Evolutionary conservation across 139 green algal species (phyloP).

Genomic region (Closterium sp.): DNA sequence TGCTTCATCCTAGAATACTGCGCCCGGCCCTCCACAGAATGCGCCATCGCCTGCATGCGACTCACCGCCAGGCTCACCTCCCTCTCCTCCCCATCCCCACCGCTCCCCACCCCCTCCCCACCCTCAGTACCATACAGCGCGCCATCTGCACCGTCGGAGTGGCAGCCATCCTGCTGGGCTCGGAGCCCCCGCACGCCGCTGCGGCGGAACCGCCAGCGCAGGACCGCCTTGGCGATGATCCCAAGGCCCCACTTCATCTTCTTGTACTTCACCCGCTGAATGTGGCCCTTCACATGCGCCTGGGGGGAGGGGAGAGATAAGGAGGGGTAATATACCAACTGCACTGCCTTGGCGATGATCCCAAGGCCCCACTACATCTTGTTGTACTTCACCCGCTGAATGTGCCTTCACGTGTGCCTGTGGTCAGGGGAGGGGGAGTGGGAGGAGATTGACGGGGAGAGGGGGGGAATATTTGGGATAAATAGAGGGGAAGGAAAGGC

Average conservation of each 20-base stretch:
- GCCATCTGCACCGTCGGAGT: too few species aligned
- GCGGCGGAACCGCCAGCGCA: constrained; percentile 12
- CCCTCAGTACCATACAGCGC: too few species aligned
- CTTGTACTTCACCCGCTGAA: background rate
- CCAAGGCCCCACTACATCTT: constrained; percentile 5
- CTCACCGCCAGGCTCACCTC: background rate
- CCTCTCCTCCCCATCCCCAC: background rate
- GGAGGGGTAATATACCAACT: too few species aligned
- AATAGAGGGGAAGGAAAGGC: background rate
- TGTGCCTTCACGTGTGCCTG: constrained; percentile 22
- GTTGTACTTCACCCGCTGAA: background rate
- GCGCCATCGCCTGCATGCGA: background rate
- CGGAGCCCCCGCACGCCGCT: background rate
- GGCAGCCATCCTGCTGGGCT: background rate
- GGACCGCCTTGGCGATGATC: constrained; percentile 22
- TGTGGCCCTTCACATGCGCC: constrained; percentile 19
- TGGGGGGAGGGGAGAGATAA: background rate
- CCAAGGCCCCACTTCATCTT: constrained; percentile 20
- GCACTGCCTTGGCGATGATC: constrained; percentile 18
- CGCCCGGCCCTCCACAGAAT: background rate
- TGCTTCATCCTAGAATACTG: background rate
- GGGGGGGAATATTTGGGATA: too few species aligned
- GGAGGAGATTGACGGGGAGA: too few species aligned
- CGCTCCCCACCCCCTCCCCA: too few species aligned
- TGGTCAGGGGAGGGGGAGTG: background rate